A percentile compares a stretch with the other conserved stretches of the same genome.
These are phyloP conservation scores for Jacaranda copaia DNA, from an alignment of 257 asterid species.

Conservation along the genomic window DNA sequence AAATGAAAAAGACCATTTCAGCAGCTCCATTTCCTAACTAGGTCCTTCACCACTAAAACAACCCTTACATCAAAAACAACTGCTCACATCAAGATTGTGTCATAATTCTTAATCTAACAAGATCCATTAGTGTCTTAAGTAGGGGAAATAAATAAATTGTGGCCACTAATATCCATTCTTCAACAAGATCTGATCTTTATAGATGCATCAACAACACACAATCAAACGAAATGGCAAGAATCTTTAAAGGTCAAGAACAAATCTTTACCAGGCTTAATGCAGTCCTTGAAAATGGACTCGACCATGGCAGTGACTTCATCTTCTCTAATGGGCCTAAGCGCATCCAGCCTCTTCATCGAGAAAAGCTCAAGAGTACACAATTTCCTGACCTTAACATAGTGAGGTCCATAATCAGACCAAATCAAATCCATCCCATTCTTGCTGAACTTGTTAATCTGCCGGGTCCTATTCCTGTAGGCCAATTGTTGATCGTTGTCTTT, in stretches of 20 bases:
- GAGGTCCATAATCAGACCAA: slow-evolving; percentile 95
- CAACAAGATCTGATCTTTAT: background rate
- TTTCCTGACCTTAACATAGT: slow-evolving; percentile 84
- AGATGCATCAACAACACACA: background rate
- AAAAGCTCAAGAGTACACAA: slow-evolving; percentile 84
- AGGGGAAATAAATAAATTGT: no score
- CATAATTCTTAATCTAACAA: background rate
- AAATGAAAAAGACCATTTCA: background rate
- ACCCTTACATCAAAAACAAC: background rate
- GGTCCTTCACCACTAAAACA: background rate
- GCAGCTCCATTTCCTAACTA: background rate
- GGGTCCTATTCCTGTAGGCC: slow-evolving; percentile 53
- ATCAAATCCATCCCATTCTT: slow-evolving; percentile 79
- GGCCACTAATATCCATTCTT: no score
- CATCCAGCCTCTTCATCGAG: slow-evolving; percentile 73
- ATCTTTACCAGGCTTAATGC: slow-evolving; percentile 57
- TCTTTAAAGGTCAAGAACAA: background rate
- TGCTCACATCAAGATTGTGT: background rate
- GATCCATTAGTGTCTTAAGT: no score
- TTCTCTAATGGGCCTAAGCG: slow-evolving; percentile 77
- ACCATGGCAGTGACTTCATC: slow-evolving; percentile 90
- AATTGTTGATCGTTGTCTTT: slow-evolving; percentile 57
- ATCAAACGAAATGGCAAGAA: background rate
- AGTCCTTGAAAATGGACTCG: slow-evolving; percentile 64
- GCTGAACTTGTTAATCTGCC: slow-evolving; percentile 58